phyloP scores from a whole-genome alignment of 2,329 filamentous ascomycete genomes.

The Beauveria rudraprayagi region DNA sequence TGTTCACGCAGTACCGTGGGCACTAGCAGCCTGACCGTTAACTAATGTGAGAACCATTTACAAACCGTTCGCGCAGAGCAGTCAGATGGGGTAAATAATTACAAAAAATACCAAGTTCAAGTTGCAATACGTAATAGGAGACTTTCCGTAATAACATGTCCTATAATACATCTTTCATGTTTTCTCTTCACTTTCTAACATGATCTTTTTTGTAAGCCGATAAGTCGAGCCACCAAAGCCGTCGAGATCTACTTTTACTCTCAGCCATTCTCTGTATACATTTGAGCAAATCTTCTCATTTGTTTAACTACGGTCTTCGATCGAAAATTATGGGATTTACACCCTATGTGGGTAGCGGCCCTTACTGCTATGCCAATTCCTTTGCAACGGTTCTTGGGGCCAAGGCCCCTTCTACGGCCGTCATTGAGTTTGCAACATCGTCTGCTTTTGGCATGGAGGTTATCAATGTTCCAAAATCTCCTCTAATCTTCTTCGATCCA shows the following conservation, averaged over 20 bases:
- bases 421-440: slow-evolving; percentile 16
- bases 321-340: not conserved
- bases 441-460: slow-evolving; percentile 16
- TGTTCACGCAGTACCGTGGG: not conserved
- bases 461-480: slow-evolving; percentile 10
- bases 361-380: slow-evolving; percentile 17
- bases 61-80: not conserved
- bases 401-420: slow-evolving; percentile 12
- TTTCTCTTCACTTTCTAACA: too few species aligned
- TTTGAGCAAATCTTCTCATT: too few species aligned
- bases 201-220: too few species aligned
- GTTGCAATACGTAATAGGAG: too few species aligned
- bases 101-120: too few species aligned
- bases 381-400: slow-evolving; percentile 15
- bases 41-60: not conserved
- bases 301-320: too few species aligned
- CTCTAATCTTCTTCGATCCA: slow-evolving; percentile 15
- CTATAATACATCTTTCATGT: too few species aligned
- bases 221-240: not conserved
- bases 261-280: not conserved
- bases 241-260: not conserved
- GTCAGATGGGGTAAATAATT: too few species aligned
- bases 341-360: slow-evolving; percentile 15
- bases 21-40: not conserved
- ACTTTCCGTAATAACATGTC: too few species aligned